Conservation (phyloP, 139 green algal species). For the Eudorina sp. region DNA sequence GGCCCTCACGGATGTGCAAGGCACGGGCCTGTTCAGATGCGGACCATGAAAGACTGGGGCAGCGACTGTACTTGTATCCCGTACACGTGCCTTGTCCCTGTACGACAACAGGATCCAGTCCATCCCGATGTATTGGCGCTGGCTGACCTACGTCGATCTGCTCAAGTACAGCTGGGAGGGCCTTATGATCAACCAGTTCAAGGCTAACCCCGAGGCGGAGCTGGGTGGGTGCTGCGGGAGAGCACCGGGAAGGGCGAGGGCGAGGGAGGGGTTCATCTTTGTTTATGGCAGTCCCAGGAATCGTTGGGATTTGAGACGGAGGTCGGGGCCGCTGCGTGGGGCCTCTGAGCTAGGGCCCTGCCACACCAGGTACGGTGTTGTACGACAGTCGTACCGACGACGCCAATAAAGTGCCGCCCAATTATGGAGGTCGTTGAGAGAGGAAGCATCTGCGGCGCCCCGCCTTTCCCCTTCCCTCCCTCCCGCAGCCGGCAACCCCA, state of each 20-base stretch:
- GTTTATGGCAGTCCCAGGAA: neutral
- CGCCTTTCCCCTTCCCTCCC: neutral
- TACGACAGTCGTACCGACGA: neutral
- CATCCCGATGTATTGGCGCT: constrained; percentile 79
- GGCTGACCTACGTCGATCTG: constrained; percentile 66
- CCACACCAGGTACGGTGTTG: neutral
- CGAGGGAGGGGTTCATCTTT: neutral
- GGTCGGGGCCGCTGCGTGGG: too few relatives aligned
- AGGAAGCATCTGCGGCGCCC: too few relatives aligned
- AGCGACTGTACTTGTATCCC: too few relatives aligned
- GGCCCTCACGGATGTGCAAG: too few relatives aligned
- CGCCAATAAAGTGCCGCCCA: neutral
- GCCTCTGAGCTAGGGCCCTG: too few relatives aligned
- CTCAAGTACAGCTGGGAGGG: constrained; percentile 65
- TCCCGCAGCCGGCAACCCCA: constrained; percentile 24
- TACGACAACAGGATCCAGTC: constrained; percentile 47
- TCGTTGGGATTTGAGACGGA: neutral
- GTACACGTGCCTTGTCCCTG: too few relatives aligned
- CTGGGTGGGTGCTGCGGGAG: constrained; percentile 15
- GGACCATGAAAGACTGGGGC: too few relatives aligned
- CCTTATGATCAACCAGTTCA: constrained; percentile 71
- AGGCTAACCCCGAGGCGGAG: constrained; percentile 25
- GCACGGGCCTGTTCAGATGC: too few relatives aligned
- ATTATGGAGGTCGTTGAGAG: neutral
- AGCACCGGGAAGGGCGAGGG: neutral